Percentiles rank a stretch among this genome's conserved stretches.
These are phyloP conservation scores for Sanghuangporus sanghuang DNA, from an alignment of 1,284 basidiomycete genomes.

Conservation along the genomic window DNA sequence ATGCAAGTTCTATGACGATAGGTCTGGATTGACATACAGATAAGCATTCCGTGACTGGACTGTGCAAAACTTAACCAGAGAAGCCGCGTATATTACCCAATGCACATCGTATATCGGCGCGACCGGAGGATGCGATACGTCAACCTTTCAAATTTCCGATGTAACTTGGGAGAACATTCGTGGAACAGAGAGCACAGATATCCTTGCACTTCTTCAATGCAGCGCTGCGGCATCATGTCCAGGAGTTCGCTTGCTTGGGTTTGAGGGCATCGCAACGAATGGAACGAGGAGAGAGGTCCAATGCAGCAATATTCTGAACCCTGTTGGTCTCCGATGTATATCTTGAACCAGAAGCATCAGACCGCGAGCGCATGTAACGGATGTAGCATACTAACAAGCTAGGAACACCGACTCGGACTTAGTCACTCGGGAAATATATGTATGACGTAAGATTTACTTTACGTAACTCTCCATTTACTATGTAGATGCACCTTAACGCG, in stretches of 20 bases:
- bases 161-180: constrained; percentile 29
- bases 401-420: too few relatives aligned
- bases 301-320: constrained; percentile 26
- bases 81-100: constrained; percentile 28
- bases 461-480: too few relatives aligned
- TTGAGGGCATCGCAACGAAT: constrained; percentile 22
- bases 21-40: background rate
- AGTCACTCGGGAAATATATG: too few relatives aligned
- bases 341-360: background rate
- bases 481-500: too few relatives aligned
- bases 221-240: constrained; percentile 29
- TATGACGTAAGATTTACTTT: too few relatives aligned
- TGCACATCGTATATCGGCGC: constrained; percentile 31
- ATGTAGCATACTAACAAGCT: too few relatives aligned
- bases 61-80: constrained; percentile 23
- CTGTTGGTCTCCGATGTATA: constrained; percentile 28
- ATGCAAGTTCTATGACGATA: background rate
- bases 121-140: constrained; percentile 30
- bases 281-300: constrained; percentile 19
- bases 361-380: background rate
- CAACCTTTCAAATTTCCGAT: constrained; percentile 30
- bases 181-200: constrained; percentile 24
- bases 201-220: constrained; percentile 28
- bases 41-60: constrained; percentile 29
- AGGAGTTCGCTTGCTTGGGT: constrained; percentile 24